Base-by-base conservation (phyloP, 2,329 filamentous ascomycete genomes). In the Sordariomycetes sp. region DNA sequence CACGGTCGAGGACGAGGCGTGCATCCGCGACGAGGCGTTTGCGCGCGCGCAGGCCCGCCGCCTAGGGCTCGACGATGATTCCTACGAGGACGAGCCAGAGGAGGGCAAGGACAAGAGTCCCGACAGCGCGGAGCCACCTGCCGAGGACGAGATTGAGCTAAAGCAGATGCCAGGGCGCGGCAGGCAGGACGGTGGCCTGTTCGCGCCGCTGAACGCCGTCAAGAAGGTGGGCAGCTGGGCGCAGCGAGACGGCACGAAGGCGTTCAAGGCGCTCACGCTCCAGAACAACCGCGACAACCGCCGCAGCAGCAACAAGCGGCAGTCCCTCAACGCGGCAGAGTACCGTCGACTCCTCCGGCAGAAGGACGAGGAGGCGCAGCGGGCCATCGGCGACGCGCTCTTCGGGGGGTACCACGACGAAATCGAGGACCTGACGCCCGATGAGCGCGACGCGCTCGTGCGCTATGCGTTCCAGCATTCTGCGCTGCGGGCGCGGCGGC, bases 1-100 rank as follows among this genome's bases (percentile, higher is more conserved):
- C 61, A 97, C 92, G 0, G 84, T 97, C 57, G 94, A 99, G 68
- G 94, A 97, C 61, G 92, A 96, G 66, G 94, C 94, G 2, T 89
- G 94, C 0, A 74, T 89, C n/a, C 85, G 92, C 7, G 94, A 99
- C 63, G 84, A 92, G 65, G 89, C 87, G 45, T 99, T 97, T 66
- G 86, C 90, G 63, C 78, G 86, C 53, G 86, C 85, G 3, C 90
- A 95, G 67, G 83, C 85, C 58, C 76, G 76, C 24, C 84, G 86
- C 10, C 80, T 91, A 58, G 84, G 85, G 0, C 68, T 88, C 7
- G 61, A 75, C 0, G 73, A 79, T 0, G 77, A 80, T 12, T 76
- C 77, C 2, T 76, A 79, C 2, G 74, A 65, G 1, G 63, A 64
- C 10, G 10, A 12, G 67, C 69, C 12, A 12, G 36, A 50, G 45